These are phyloP conservation scores for Trametes versicolor DNA, from an alignment of 1,284 basidiomycete genomes.

Conservation along the genomic window DNA sequence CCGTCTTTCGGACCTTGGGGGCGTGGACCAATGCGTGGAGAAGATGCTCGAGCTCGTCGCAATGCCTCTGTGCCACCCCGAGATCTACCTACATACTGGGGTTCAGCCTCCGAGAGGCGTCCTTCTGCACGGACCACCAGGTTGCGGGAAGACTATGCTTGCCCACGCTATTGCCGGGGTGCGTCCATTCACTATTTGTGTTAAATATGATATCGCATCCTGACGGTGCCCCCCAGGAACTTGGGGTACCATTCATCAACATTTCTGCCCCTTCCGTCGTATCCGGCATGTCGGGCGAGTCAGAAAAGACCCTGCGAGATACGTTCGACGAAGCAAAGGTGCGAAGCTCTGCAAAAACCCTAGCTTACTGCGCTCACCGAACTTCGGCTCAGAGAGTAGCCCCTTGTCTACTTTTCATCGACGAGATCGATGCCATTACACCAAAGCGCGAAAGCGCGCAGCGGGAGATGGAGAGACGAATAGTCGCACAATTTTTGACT, in stretches of 20 bases:
- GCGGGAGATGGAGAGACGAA: constrained; percentile 96
- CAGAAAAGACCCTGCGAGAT: constrained; percentile 94
- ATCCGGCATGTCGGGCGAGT: constrained; percentile 97
- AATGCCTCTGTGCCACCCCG: constrained; percentile 94
- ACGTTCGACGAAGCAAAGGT: constrained; percentile 97
- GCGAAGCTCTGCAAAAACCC: constrained; percentile 27
- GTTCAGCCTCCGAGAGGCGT: constrained; percentile 96
- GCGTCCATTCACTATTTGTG: constrained; percentile 46
- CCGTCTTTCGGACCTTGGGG: constrained; percentile 88
- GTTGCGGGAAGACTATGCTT: constrained; percentile 94
- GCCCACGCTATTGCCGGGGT: constrained; percentile 95
- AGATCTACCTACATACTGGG: constrained; percentile 94
- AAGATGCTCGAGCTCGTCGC: constrained; percentile 96
- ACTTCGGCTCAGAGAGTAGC: constrained; percentile 71
- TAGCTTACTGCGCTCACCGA: neutral
- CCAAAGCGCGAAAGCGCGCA: constrained; percentile 98
- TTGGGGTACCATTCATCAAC: constrained; percentile 92
- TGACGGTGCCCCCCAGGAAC: constrained; percentile 63
- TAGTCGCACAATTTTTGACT: constrained; percentile 96
- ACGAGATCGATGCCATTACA: constrained; percentile 98
- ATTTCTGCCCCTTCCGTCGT: constrained; percentile 96
- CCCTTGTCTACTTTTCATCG: constrained; percentile 92
- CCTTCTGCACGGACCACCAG: constrained; percentile 93
- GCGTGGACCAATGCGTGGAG: constrained; percentile 87
- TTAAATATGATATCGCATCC: neutral